These are phyloP conservation scores for Selaginella moellendorffii DNA, from an alignment of 75 land plant genomes.

Conservation along the genomic window DNA sequence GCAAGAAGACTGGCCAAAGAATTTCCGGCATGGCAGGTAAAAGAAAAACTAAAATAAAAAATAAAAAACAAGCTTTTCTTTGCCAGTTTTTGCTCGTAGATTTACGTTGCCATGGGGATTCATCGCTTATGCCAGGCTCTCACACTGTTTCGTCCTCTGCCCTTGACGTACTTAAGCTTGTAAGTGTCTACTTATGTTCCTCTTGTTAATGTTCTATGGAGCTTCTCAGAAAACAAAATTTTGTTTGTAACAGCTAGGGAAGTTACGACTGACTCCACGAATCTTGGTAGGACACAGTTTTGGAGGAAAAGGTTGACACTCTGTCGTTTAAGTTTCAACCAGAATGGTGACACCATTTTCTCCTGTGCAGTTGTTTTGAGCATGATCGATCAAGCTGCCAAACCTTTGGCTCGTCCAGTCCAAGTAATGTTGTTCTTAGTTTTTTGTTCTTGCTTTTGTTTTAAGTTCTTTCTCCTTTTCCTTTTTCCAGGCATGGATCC, in stretches of 20 bases:
- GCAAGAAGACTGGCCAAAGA: conserved; percentile 76
- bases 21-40: conserved; percentile 96
- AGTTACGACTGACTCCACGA: conserved; percentile 71
- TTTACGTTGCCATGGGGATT: conserved; percentile 94
- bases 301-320: conserved; percentile 94
- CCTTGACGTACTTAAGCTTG: conserved; percentile 74
- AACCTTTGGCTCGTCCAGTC: conserved; percentile 96
- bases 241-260: conserved; percentile 68
- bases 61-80: conserved; percentile 20
- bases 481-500: conserved; percentile 64
- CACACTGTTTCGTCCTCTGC: conserved; percentile 91
- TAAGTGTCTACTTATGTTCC: conserved; percentile 32
- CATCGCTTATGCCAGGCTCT: conserved; percentile 56
- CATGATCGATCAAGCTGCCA: conserved; percentile 94
- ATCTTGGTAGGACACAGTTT: conserved; percentile 96
- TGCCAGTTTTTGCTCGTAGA: conserved; percentile 88
- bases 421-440: conserved; percentile 31
- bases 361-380: conserved; percentile 75
- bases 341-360: too few relatives aligned
- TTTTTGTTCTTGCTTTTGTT: background rate
- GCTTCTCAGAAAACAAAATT: too few relatives aligned
- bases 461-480: too few relatives aligned
- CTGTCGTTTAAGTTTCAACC: too few relatives aligned
- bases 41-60: background rate
- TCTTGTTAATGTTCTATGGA: conserved; percentile 1